A percentile compares a stretch with the other conserved stretches of the same genome.
phyloP scores from a whole-genome alignment of 2,329 filamentous ascomycete species.

The Ceratocystis cubensis region DNA sequence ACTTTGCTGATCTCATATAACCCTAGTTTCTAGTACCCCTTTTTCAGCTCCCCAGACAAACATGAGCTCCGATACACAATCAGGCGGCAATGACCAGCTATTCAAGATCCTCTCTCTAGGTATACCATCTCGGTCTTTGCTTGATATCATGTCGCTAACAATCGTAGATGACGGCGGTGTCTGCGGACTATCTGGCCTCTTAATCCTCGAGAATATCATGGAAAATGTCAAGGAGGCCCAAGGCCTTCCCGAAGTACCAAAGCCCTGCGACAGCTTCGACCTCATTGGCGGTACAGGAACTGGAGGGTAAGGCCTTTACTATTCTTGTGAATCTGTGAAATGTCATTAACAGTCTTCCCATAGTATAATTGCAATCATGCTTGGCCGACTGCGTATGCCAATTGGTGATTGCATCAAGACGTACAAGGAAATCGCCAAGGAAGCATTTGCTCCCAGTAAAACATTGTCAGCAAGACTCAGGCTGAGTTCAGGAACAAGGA shows the following conservation, averaged over 20 bases:
- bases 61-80: no score
- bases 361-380: neutral
- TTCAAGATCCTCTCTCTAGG: no score
- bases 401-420: neutral
- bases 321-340: neutral
- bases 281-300: slow-evolving; percentile 28
- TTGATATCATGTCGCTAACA: neutral
- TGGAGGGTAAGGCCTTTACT: slow-evolving; percentile 23
- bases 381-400: neutral
- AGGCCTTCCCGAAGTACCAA: slow-evolving; percentile 22
- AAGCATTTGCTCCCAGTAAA: neutral
- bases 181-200: slow-evolving; percentile 25
- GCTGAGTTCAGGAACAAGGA: neutral
- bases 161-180: slow-evolving; percentile 24
- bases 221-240: slow-evolving; percentile 20
- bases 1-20: no score
- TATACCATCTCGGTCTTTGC: neutral
- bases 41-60: no score
- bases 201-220: slow-evolving; percentile 26
- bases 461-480: no score
- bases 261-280: slow-evolving; percentile 26
- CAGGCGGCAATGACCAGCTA: neutral
- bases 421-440: neutral
- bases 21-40: no score
- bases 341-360: neutral